Conservation (phyloP, 495 filamentous ascomycete genomes). For the Daldinia concentrica region DNA sequence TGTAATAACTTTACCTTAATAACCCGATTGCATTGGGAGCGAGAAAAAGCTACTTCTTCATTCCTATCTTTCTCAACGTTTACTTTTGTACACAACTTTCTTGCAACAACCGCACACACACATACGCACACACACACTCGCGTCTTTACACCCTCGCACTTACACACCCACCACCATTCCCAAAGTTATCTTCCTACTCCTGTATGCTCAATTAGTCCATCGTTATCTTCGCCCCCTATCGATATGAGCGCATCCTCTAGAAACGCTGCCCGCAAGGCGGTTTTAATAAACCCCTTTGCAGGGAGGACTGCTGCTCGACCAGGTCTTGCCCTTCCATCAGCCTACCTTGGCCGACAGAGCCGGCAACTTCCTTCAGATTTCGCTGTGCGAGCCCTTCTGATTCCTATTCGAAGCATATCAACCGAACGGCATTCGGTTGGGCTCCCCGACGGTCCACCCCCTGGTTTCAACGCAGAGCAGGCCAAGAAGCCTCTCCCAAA, state of each 20-base stretch:
- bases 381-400: conserved; percentile 70
- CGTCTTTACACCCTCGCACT: background rate
- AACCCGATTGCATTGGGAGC: conserved; percentile 18
- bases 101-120: conserved; percentile 5
- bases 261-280: conserved; percentile 64
- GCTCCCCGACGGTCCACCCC: conserved; percentile 74
- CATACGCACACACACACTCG: conserved; percentile 1
- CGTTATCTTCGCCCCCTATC: conserved; percentile 6
- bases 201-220: conserved; percentile 3
- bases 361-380: conserved; percentile 64
- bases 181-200: background rate
- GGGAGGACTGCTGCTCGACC: conserved; percentile 47
- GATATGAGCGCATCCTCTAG: conserved; percentile 69
- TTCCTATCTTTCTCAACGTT: conserved; percentile 25
- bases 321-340: conserved; percentile 40
- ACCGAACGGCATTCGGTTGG: conserved; percentile 71
- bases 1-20: conserved; percentile 10
- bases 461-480: conserved; percentile 90
- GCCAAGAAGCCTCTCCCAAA: conserved; percentile 85
- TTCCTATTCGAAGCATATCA: conserved; percentile 69
- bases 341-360: conserved; percentile 43
- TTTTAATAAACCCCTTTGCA: conserved; percentile 63
- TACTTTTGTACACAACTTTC: conserved; percentile 17
- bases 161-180: background rate
- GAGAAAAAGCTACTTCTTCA: conserved; percentile 17